phyloP scores from a whole-genome alignment of 1,139 yeast genomes.

The Zhuliangozyma parablackwelliae region DNA sequence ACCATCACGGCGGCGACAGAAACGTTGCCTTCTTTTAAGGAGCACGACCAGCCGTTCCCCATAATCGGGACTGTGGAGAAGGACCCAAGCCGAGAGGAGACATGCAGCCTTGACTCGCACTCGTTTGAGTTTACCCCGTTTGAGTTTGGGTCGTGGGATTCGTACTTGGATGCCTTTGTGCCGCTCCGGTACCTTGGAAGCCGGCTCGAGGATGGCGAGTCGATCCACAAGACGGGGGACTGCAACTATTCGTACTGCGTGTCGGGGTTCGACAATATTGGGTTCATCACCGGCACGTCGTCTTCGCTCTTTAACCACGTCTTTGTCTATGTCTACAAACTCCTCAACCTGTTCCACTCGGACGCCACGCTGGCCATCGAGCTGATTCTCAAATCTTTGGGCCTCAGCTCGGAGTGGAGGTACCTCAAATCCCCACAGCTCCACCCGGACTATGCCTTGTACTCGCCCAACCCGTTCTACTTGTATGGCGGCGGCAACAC shows the following conservation, averaged over 20 bases:
- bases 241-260: conserved; percentile 39
- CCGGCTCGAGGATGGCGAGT: conserved; percentile 28
- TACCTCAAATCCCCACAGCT: conserved; percentile 19
- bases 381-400: conserved; percentile 44
- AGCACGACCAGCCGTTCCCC: conserved; percentile 39
- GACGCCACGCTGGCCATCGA: conserved; percentile 39
- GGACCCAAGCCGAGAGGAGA: conserved; percentile 16
- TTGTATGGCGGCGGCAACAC: conserved; percentile 13
- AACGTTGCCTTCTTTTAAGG: conserved; percentile 15
- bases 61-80: conserved; percentile 34
- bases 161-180: conserved; percentile 45
- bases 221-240: conserved; percentile 12
- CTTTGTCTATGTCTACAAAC: conserved; percentile 42
- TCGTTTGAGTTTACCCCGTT: conserved; percentile 56
- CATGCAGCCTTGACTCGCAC: conserved; percentile 25
- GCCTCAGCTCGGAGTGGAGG: conserved; percentile 28
- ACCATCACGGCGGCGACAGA: conserved; percentile 20
- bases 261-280: conserved; percentile 65
- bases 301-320: conserved; percentile 65
- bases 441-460: conserved; percentile 65
- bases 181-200: conserved; percentile 55
- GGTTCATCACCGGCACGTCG: conserved; percentile 69
- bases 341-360: conserved; percentile 33
- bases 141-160: conserved; percentile 71
- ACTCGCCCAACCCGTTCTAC: conserved; percentile 73